Conservation (phyloP, 495 filamentous ascomycete genomes). For the Aspergillus incahuasiensis region DNA sequence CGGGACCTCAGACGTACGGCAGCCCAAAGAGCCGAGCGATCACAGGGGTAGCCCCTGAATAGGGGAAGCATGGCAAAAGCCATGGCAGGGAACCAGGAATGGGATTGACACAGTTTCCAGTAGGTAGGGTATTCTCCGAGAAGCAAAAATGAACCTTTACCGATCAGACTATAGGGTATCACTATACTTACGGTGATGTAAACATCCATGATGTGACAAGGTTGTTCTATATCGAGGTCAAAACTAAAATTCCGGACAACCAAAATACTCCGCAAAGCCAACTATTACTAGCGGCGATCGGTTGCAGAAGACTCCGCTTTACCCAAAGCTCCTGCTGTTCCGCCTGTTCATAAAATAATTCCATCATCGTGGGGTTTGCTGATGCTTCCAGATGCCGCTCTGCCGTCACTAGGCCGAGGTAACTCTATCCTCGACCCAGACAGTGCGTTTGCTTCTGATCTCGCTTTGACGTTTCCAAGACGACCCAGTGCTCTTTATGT, state of each 20-base stretch:
- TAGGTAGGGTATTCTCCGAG: too few species aligned
- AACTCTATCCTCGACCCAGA: conserved; percentile 1
- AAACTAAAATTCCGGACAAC: not conserved
- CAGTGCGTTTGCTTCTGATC: not conserved
- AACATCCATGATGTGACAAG: not conserved
- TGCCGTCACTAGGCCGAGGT: conserved; percentile 4
- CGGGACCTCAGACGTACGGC: too few species aligned
- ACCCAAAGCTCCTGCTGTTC: not conserved
- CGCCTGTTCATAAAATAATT: too few species aligned
- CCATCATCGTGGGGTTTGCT: not conserved
- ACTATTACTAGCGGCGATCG: not conserved
- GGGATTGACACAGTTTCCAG: too few species aligned
- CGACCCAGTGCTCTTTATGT: not conserved
- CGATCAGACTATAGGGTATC: too few species aligned
- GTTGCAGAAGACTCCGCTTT: not conserved
- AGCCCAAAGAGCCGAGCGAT: too few species aligned
- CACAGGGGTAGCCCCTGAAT: too few species aligned
- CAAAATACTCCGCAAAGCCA: not conserved
- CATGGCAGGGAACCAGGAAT: too few species aligned
- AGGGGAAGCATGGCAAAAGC: too few species aligned
- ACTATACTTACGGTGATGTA: not conserved
- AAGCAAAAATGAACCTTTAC: too few species aligned
- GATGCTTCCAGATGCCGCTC: not conserved
- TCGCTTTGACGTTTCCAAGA: not conserved
- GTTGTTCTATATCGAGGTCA: too few species aligned